Base-by-base conservation (phyloP, 2,329 filamentous ascomycete species). In the Seiridium unicorne region DNA sequence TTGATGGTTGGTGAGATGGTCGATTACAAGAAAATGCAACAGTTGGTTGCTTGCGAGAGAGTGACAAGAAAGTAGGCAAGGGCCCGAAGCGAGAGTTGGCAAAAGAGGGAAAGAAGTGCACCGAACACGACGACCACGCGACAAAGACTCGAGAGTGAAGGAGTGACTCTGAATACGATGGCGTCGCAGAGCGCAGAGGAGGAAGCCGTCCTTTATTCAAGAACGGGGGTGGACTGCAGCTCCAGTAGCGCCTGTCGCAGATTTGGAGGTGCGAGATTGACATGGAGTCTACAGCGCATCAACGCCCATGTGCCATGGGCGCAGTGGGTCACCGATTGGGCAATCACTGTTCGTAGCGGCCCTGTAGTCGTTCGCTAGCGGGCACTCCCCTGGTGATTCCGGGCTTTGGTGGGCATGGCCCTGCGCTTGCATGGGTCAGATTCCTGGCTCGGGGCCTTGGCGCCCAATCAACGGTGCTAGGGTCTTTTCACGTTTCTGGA, bases 41-140 rank as follows among this genome's bases (percentile, higher is more conserved):
- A 8, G 40, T 44, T 51, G 48, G 32, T 46, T 56, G 53, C 53
- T 44, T 44, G 53, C 38, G 42, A 57, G 44, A 46, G 54, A 57
- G 54, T 44, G 54, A 57, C 54, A 44, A 57, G 54, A 57, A 53
- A 13, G 51, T 8, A 46, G 54, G 54, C 54, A 57, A 57, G 47
- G 9, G 38, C 38, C 54, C 32, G 32, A 32, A 31, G 31, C 44
- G n/a, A 54, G 11, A 36, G 42, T 49, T 32, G 32, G 34, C 35
- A 36, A 51, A 44, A 60, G 46, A 57, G 59, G 55, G 49, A 54
- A 58, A 48, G 55, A 61, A 61, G 46, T 32, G 44, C 48, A 53
- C 55, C 38, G 44, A 32, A 11, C 13, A 34, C 46, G 55, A 57
- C 38, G 34, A 42, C n/a, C 36, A 38, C 18, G 38, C 53, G 40